Evolutionary conservation across 192 early-diverging fungal species (phyloP), one percentile per base, ranked within the genome.

Genomic region (Dimargaris cristalligena): DNA sequence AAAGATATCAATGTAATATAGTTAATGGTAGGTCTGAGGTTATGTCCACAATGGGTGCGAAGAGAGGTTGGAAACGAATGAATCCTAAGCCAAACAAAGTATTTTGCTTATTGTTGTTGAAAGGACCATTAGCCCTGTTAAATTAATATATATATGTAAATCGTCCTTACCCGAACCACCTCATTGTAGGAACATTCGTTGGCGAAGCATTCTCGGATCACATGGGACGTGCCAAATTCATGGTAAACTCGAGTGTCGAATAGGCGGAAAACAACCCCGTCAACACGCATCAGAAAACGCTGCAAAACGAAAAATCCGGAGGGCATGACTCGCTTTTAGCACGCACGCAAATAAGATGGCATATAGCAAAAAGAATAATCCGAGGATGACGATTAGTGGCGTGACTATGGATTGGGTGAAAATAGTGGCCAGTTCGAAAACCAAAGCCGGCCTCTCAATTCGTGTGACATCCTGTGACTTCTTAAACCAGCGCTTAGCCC

Each of bases 221-320:
- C 25, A 47, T 64, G 56, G 2, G 69, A 34, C 34, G 76, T 74
- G 2, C 81, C 87, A 69, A 96, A 96, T 49, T 80, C 80, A 70
- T 95, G 90, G 71, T 91, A 92, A 14, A 92, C 33, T 22, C 95
- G 72, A 0, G 92, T 91, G 57, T 99, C 95, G 59, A 82, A 83
- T n/a, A 91, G 75, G 22, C 90, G 75, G 63, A 94, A 92, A 44
- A 93, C 66, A 8, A 99, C 95, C 57, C 87, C 81, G 69, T 99
- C 95, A 25, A 99, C 90, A 23, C 95, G 80, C 38, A 99, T 62
- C 61, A 95, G 93, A 67, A 86, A 91, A 11, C 95, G 80, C 57
- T 80, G 74, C 13, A 99, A 72, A 9, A 95, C 69, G 33, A 97
- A 78, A 67, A 95, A 93, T 41, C 91, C 87, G 2, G 79, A 78